Percentiles rank a stretch among this genome's conserved stretches.
These are phyloP conservation scores for Saturnispora hagleri DNA, from an alignment of 805 yeast species.

Conservation along the genomic window DNA sequence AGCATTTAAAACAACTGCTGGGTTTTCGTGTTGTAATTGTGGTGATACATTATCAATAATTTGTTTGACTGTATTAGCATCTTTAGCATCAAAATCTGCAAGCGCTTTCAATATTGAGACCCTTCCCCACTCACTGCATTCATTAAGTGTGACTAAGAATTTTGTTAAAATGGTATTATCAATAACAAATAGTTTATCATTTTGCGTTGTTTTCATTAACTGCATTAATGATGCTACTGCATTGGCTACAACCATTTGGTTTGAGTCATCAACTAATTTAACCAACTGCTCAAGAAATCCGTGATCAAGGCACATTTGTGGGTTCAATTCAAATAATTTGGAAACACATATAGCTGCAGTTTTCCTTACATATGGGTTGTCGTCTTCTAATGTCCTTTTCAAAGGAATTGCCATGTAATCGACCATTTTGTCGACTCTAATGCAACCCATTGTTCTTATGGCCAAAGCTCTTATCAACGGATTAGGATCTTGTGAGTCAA, in stretches of 20 bases:
- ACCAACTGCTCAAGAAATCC: constrained; percentile 71
- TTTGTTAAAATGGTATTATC: constrained; percentile 41
- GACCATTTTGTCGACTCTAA: constrained; percentile 88
- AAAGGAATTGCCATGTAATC: constrained; percentile 91
- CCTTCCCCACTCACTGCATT: constrained; percentile 99
- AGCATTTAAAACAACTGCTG: constrained; percentile 84
- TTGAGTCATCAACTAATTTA: constrained; percentile 67
- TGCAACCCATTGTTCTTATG: constrained; percentile 97
- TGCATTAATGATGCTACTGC: constrained; percentile 81
- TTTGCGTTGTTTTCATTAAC: constrained; percentile 34
- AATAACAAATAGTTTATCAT: constrained; percentile 28
- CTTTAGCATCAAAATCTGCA: constrained; percentile 54
- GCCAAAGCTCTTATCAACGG: constrained; percentile 95
- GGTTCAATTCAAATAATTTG: constrained; percentile 78
- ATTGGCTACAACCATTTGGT: constrained; percentile 97
- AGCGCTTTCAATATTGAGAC: constrained; percentile 79
- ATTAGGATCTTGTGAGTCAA: constrained; percentile 92
- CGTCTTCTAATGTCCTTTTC: constrained; percentile 76
- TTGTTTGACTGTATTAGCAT: constrained; percentile 62
- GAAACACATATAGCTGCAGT: constrained; percentile 98
- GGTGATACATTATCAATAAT: constrained; percentile 87
- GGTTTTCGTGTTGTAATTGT: constrained; percentile 93
- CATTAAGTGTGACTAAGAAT: constrained; percentile 78
- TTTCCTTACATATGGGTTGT: constrained; percentile 93
- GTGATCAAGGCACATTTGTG: constrained; percentile 72